These are phyloP conservation scores for Colletotrichum sp. DNA, from an alignment of 2,329 filamentous ascomycete genomes.

Conservation along the genomic window DNA sequence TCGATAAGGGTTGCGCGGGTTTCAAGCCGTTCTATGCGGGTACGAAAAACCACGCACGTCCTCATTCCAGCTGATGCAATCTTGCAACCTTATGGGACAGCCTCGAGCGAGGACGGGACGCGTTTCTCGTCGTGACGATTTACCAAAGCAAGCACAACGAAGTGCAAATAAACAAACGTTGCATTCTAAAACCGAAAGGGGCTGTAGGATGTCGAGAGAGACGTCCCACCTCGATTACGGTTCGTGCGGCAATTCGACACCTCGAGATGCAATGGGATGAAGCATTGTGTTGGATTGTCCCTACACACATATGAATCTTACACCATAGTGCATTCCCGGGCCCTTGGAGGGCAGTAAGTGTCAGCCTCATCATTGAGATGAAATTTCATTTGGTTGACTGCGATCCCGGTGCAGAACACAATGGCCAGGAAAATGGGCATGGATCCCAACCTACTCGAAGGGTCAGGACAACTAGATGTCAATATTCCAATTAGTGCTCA, in stretches of 20 bases:
- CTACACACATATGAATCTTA: neutral
- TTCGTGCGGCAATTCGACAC: neutral
- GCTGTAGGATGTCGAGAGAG: neutral
- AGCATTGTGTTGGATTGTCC: accelerated
- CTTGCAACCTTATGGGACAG: accelerated
- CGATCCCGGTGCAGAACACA: neutral
- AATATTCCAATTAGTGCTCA: neutral
- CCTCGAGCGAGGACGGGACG: neutral
- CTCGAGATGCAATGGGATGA: neutral
- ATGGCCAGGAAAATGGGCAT: neutral
- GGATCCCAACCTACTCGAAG: neutral
- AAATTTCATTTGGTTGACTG: neutral
- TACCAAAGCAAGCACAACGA: neutral
- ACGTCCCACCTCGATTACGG: neutral
- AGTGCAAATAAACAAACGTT: neutral
- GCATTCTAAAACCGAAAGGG: neutral
- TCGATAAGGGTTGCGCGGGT: too few relatives aligned
- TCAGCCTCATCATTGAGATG: neutral
- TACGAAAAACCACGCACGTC: neutral
- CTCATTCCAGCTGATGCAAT: neutral
- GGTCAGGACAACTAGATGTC: neutral
- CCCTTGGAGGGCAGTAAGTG: neutral
- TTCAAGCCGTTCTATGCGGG: neutral
- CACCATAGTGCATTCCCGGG: neutral
- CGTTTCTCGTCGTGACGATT: neutral